A percentile compares a stretch with the other conserved stretches of the same genome.
Conservation (phyloP, 2,329 filamentous ascomycete genomes). For the Gaeumannomyces sp. region DNA sequence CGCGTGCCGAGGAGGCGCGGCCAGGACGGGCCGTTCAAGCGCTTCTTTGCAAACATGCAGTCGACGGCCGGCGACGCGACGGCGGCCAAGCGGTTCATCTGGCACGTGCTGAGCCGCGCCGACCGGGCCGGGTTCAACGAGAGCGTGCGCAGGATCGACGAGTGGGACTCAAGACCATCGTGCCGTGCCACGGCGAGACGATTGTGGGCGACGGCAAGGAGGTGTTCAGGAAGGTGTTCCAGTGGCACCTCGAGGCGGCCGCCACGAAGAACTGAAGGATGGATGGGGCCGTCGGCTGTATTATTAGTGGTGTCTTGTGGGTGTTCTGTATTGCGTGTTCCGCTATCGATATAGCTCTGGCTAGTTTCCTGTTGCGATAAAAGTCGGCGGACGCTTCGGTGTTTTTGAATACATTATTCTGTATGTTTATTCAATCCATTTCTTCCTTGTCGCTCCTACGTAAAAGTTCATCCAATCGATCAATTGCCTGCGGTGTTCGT, state of each 20-base stretch:
- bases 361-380: no score
- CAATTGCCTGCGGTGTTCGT: no score
- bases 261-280: neutral
- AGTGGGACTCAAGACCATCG: constrained; percentile 77
- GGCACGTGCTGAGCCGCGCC: constrained; percentile 59
- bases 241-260: constrained; percentile 63
- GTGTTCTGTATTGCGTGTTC: no score
- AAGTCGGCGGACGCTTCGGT: no score
- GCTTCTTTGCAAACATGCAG: constrained; percentile 48
- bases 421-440: neutral
- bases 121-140: constrained; percentile 65
- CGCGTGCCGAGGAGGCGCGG: constrained; percentile 42
- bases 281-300: neutral
- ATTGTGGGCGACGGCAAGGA: constrained; percentile 69
- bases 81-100: constrained; percentile 74
- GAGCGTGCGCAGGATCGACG: constrained; percentile 61
- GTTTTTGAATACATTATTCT: neutral
- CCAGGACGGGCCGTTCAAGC: constrained; percentile 31
- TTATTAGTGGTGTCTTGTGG: no score
- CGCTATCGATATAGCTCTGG: no score
- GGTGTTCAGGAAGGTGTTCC: constrained; percentile 70
- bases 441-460: no score
- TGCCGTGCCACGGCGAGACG: constrained; percentile 91
- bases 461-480: no score
- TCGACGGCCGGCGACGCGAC: constrained; percentile 58